Percentiles rank a stretch among this genome's conserved stretches.
Evolutionary conservation across 441 rosid genomes (phyloP).

Genomic region (Gossypium davidsonii): DNA sequence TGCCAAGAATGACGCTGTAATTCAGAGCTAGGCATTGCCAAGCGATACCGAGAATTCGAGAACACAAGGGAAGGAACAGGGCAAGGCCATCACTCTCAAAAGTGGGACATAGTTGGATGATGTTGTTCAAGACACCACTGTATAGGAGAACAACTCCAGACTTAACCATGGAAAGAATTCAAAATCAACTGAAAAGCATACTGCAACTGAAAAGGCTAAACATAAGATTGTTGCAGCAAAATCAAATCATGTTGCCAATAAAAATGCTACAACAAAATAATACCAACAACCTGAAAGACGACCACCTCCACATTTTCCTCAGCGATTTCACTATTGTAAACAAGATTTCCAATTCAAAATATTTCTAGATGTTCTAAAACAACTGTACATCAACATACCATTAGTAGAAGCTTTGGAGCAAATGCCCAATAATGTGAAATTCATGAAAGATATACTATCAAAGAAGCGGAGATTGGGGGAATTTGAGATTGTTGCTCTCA

Average conservation of each 20-base stretch:
- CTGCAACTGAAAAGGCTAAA: neutral
- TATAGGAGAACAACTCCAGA: no score
- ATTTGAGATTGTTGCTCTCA: no score
- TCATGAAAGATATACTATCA: no score
- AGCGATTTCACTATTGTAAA: neutral
- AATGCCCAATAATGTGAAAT: no score
- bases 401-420: no score
- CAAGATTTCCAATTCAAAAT: neutral
- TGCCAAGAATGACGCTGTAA: neutral
- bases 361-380: no score
- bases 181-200: neutral
- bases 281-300: neutral
- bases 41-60: neutral
- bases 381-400: neutral
- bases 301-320: neutral
- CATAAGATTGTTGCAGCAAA: no score
- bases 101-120: neutral
- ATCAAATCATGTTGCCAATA: neutral
- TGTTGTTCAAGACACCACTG: no score
- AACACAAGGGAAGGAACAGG: neutral
- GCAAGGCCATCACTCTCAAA: neutral
- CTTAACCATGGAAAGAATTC: no score
- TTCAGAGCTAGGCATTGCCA: neutral
- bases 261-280: neutral
- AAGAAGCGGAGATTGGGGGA: no score